Percentiles rank a stretch among this genome's conserved stretches.
Conservation (phyloP, 805 yeast genomes). For the Starmerella etchellsii region DNA sequence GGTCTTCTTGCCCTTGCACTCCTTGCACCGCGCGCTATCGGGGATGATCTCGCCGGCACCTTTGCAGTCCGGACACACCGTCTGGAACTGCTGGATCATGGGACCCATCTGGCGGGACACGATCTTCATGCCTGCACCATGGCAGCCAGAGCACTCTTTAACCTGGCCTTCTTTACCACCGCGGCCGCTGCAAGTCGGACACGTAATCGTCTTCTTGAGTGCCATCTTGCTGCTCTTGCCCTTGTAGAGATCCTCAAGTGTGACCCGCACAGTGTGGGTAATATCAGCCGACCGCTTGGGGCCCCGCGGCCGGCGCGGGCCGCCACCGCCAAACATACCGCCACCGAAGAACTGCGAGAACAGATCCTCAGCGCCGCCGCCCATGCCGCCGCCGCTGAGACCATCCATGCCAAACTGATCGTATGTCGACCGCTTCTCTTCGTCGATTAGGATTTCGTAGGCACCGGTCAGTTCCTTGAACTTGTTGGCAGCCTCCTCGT, state of each 20-base stretch:
- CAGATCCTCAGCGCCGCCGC: constrained; percentile 58
- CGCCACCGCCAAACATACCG: constrained; percentile 40
- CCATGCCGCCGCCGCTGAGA: constrained; percentile 54
- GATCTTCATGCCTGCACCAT: constrained; percentile 82
- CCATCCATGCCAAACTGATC: constrained; percentile 93
- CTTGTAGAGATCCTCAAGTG: constrained; percentile 45
- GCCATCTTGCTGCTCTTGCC: constrained; percentile 88
- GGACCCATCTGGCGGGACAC: constrained; percentile 98
- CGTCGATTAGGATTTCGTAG: constrained; percentile 70
- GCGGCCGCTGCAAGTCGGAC: constrained; percentile 81
- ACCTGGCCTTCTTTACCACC: constrained; percentile 93
- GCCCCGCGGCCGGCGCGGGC: constrained; percentile 58
- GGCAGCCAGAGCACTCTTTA: constrained; percentile 73
- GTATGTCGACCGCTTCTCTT: constrained; percentile 75
- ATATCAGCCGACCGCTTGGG: constrained; percentile 86
- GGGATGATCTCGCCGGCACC: constrained; percentile 86
- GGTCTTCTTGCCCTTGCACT: constrained; percentile 82
- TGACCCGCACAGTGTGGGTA: constrained; percentile 71
- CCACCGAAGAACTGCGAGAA: constrained; percentile 81
- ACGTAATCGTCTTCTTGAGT: constrained; percentile 76
- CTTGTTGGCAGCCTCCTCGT: constrained; percentile 79
- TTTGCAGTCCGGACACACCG: constrained; percentile 80
- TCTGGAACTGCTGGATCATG: constrained; percentile 95
- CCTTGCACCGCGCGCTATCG: constrained; percentile 75
- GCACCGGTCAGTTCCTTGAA: constrained; percentile 85